phyloP scores from a whole-genome alignment of 2,329 filamentous ascomycete genomes.

The Fusarium coffeatum region DNA sequence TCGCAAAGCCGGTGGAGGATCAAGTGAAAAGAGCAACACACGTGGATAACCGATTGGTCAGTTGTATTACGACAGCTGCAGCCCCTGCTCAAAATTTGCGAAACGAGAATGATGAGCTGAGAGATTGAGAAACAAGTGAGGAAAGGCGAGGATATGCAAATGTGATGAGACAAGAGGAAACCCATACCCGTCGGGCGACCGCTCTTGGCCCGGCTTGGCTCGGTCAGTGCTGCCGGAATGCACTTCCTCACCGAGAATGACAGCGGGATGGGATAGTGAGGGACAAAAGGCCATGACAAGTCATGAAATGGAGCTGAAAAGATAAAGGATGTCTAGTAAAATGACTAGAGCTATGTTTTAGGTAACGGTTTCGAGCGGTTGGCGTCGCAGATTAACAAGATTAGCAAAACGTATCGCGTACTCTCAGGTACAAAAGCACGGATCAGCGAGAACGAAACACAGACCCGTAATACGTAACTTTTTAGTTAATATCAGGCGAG shows the following conservation, averaged over 20 bases:
- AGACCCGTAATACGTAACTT: conserved; percentile 34
- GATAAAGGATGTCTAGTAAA: neutral
- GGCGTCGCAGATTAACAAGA: conserved; percentile 34
- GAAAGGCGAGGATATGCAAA: conserved; percentile 12
- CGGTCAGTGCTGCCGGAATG: conserved; percentile 16
- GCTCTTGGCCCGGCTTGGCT: conserved; percentile 26
- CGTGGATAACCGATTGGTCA: conserved; percentile 40
- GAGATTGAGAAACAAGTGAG: conserved; percentile 5
- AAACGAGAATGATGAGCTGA: conserved; percentile 15
- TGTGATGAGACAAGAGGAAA: conserved; percentile 18
- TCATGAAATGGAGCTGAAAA: conserved; percentile 3
- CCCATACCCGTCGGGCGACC: conserved; percentile 11
- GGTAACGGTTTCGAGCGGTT: conserved; percentile 33
- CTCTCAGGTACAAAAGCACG: conserved; percentile 30
- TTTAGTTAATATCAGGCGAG: conserved; percentile 34
- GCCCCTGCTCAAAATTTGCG: conserved; percentile 30
- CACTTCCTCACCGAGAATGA: conserved; percentile 26
- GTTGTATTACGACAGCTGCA: conserved; percentile 1
- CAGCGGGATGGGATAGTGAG: neutral
- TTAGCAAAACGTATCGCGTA: conserved; percentile 28
- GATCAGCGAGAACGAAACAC: conserved; percentile 8
- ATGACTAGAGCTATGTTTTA: conserved; percentile 19
- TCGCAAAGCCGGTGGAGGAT: conserved; percentile 12
- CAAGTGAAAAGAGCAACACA: conserved; percentile 22
- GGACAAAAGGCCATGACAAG: conserved; percentile 2